Evolutionary conservation across 192 early-diverging fungal species (phyloP).

Genomic region (Chytriomyces hyalinus): DNA sequence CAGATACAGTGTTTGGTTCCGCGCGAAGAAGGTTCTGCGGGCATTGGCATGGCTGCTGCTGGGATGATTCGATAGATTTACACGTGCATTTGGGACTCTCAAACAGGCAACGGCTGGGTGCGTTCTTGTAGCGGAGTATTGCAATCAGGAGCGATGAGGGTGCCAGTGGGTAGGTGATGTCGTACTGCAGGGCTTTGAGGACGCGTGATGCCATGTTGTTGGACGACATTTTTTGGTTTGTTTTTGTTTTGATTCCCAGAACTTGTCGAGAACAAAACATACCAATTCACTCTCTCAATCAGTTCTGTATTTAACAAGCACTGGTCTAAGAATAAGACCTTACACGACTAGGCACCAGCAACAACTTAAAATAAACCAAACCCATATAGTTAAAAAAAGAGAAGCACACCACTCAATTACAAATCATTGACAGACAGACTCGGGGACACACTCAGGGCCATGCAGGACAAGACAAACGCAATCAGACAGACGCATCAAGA

Average conservation of each 20-base stretch:
- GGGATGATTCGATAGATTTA: neutral
- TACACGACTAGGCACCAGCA: constrained; percentile 3
- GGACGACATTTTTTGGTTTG: neutral
- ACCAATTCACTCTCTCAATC: neutral
- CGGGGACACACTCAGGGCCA: neutral
- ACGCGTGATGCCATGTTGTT: neutral
- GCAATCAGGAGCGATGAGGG: neutral
- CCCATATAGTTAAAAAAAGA: neutral
- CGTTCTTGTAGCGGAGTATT: constrained; percentile 12
- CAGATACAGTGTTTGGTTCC: neutral
- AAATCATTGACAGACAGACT: neutral
- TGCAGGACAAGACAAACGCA: constrained; percentile 1
- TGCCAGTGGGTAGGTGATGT: constrained; percentile 20
- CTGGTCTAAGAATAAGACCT: neutral
- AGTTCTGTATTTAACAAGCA: neutral
- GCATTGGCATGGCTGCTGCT: neutral
- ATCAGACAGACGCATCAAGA: constrained; percentile 1
- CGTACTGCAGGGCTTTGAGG: constrained; percentile 3
- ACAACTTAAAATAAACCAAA: constrained; percentile 2
- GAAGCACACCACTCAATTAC: constrained; percentile 6
- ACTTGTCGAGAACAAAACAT: neutral
- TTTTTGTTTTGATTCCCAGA: neutral
- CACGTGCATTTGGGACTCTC: neutral
- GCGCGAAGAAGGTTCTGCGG: neutral
- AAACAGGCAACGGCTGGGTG: neutral